A percentile compares a stretch with the other conserved stretches of the same genome.
These are phyloP conservation scores for Primulina eburnea DNA, from an alignment of 257 asterid species.

Conservation along the genomic window DNA sequence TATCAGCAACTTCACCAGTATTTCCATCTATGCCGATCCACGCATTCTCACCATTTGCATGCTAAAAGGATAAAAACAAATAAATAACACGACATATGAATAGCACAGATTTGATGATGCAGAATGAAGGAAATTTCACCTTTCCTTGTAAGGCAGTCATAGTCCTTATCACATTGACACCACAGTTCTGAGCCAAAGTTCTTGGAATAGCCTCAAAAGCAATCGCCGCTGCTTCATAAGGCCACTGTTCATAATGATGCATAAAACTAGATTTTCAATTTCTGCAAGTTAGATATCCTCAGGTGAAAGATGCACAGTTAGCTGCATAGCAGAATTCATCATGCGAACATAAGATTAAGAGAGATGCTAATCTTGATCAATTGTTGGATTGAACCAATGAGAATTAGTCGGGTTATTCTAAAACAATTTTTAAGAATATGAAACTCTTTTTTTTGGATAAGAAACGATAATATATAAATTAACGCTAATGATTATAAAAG, in stretches of 20 bases:
- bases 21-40: conserved; percentile 97
- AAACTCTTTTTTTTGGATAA: too few species aligned
- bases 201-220: conserved; percentile 98
- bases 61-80: conserved; percentile 38
- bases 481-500: too few species aligned
- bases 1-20: conserved; percentile 84
- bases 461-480: too few species aligned
- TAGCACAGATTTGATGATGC: conserved; percentile 7
- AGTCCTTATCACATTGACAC: conserved; percentile 86
- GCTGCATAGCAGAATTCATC: not conserved
- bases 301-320: not conserved
- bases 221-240: conserved; percentile 97
- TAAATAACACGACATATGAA: not conserved
- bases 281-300: not conserved
- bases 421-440: not conserved
- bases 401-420: not conserved
- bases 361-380: too few species aligned
- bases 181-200: conserved; percentile 97
- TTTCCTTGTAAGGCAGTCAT: conserved; percentile 96
- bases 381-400: not conserved
- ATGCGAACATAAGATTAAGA: not conserved
- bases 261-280: not conserved
- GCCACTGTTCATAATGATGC: conserved; percentile 60
- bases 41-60: conserved; percentile 93
- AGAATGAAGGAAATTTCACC: conserved; percentile 39